These are phyloP conservation scores for Limonium bicolor DNA, from an alignment of 148 eudicot species.

Conservation along the genomic window DNA sequence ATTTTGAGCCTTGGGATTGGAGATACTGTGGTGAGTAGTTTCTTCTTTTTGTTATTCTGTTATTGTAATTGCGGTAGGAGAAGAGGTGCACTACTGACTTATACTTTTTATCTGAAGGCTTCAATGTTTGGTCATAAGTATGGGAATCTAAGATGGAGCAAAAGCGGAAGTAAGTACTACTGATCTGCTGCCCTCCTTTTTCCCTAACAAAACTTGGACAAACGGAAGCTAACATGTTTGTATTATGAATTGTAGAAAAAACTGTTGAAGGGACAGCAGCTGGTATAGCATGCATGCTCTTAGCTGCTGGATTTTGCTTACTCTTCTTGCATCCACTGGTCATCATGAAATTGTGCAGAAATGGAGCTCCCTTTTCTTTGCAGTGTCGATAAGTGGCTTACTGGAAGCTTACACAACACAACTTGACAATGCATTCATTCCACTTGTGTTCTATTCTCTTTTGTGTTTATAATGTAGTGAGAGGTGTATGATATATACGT, in stretches of 20 bases:
- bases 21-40: constrained; percentile 81
- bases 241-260: constrained; percentile 39
- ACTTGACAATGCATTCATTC: constrained; percentile 97
- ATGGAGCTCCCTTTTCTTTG: constrained; percentile 77
- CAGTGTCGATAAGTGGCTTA: constrained; percentile 79
- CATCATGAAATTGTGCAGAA: constrained; percentile 45
- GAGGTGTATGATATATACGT: too few species aligned
- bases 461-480: constrained; percentile 69
- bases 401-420: constrained; percentile 97
- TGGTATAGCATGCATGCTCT: constrained; percentile 88
- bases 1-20: constrained; percentile 98
- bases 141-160: constrained; percentile 92
- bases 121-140: constrained; percentile 97
- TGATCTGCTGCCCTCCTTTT: too few species aligned
- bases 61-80: background rate
- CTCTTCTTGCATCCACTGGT: constrained; percentile 71
- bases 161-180: constrained; percentile 64
- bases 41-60: background rate
- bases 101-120: constrained; percentile 32
- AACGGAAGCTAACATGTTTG: constrained; percentile 2
- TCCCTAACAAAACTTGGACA: too few species aligned
- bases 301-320: constrained; percentile 76
- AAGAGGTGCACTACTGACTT: background rate
- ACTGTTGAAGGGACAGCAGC: constrained; percentile 97
- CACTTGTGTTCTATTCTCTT: constrained; percentile 83